Percentiles rank a stretch among this genome's conserved stretches.
These are phyloP conservation scores for Scheffersomyces illinoinensis DNA, from an alignment of 1,139 yeast genomes.

Conservation along the genomic window DNA sequence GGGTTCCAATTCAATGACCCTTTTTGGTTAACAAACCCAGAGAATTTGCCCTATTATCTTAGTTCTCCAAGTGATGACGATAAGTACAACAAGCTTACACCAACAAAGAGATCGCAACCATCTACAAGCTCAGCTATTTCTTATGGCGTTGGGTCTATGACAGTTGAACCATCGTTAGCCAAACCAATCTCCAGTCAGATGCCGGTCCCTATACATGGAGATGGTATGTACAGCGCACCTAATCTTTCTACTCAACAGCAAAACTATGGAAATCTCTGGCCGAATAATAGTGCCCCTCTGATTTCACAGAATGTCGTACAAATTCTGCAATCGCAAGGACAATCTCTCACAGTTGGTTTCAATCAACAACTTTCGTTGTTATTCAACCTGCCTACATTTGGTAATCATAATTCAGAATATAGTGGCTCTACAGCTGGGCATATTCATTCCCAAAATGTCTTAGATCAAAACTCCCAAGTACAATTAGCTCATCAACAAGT, in stretches of 20 bases:
- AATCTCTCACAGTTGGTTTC: neutral
- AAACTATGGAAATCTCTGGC: neutral
- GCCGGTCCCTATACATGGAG: neutral
- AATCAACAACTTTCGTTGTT: neutral
- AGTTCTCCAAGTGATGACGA: slow-evolving; percentile 38
- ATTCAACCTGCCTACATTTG: neutral
- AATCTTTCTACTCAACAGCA: neutral
- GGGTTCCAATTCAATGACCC: slow-evolving; percentile 42
- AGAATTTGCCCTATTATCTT: slow-evolving; percentile 39
- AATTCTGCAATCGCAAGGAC: neutral
- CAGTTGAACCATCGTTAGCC: neutral
- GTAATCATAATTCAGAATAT: neutral
- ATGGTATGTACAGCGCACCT: neutral
- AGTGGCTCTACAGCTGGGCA: neutral
- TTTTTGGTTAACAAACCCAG: slow-evolving; percentile 46
- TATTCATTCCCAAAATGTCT: neutral
- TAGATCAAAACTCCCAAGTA: neutral
- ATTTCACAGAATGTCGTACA: neutral
- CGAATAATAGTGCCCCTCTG: neutral
- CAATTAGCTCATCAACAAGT: neutral
- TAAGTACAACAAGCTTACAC: neutral
- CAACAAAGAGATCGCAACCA: neutral
- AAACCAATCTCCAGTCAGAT: neutral
- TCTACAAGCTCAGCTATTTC: neutral
- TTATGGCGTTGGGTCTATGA: neutral